Conservation (phyloP, 768 basidiomycete species). For the Boletus coccyginus region DNA sequence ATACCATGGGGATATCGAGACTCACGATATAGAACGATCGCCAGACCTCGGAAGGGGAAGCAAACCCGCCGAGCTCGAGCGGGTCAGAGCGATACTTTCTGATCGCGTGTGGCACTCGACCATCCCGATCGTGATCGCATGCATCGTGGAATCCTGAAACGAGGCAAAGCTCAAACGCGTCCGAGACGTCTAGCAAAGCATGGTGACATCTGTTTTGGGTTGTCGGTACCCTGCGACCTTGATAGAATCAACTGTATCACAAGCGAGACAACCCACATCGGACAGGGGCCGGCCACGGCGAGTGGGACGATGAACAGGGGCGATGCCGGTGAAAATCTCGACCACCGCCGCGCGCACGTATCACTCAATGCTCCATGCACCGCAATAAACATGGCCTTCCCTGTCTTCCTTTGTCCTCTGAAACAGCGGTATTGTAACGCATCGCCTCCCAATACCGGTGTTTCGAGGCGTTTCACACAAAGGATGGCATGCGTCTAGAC, state of each 20-base stretch:
- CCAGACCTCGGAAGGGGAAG: background rate
- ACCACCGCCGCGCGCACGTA: background rate
- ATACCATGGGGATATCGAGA: background rate
- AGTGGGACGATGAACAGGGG: background rate
- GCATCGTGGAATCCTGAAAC: background rate
- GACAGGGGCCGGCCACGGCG: background rate
- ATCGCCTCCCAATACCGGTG: background rate
- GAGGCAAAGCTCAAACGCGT: background rate
- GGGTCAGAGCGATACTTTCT: background rate
- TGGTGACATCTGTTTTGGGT: background rate
- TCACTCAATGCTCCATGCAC: background rate
- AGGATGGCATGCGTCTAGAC: background rate
- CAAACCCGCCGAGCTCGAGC: background rate
- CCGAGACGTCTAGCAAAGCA: background rate
- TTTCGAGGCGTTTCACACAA: background rate
- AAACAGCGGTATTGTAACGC: background rate
- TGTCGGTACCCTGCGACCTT: background rate
- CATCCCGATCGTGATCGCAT: background rate
- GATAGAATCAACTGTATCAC: background rate
- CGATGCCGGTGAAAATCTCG: background rate
- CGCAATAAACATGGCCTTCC: background rate
- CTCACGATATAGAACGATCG: background rate
- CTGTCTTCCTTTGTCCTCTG: background rate
- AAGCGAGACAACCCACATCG: background rate
- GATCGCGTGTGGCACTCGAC: background rate